These are phyloP conservation scores for Scenedesmus sp. DNA, from an alignment of 163 green algal genomes.

Conservation along the genomic window DNA sequence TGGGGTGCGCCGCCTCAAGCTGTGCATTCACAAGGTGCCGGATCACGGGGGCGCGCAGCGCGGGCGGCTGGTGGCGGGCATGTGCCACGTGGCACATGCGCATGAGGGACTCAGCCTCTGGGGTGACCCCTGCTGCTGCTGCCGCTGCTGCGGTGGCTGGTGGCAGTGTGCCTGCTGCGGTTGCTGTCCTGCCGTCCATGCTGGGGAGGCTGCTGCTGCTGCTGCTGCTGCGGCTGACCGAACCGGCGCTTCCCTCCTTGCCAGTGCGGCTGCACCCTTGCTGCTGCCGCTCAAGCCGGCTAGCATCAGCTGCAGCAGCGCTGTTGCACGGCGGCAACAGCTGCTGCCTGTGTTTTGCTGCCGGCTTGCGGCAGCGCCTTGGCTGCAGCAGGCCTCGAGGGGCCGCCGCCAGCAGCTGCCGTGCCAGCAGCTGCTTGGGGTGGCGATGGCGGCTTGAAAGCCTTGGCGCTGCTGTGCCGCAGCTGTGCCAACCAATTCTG, in stretches of 20 bases:
- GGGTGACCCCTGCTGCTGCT: not conserved
- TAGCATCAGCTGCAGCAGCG: not conserved
- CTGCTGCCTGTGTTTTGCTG: not conserved
- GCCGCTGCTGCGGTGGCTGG: too few species aligned
- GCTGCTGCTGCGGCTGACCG: not conserved
- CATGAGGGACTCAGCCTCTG: not conserved
- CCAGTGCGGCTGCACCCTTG: too few species aligned
- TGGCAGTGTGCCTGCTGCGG: not conserved
- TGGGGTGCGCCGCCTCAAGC: not conserved
- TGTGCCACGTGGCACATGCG: conserved; percentile 29
- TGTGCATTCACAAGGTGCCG: conserved; percentile 31
- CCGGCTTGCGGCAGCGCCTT: not conserved
- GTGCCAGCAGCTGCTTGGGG: not conserved
- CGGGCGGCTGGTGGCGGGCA: not conserved
- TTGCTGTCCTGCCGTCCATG: not conserved
- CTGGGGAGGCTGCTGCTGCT: not conserved
- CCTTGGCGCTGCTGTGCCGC: not conserved
- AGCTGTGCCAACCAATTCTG: not conserved
- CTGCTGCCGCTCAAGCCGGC: not conserved
- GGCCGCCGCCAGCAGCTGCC: not conserved
- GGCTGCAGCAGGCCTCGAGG: not conserved
- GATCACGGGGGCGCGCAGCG: not conserved
- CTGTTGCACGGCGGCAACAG: not conserved
- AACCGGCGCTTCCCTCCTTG: too few species aligned
- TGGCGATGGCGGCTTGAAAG: not conserved